A percentile compares a stretch with the other conserved stretches of the same genome.
These are phyloP conservation scores for Citrus trifoliata DNA, from an alignment of 345 rosid genomes.

Conservation along the genomic window DNA sequence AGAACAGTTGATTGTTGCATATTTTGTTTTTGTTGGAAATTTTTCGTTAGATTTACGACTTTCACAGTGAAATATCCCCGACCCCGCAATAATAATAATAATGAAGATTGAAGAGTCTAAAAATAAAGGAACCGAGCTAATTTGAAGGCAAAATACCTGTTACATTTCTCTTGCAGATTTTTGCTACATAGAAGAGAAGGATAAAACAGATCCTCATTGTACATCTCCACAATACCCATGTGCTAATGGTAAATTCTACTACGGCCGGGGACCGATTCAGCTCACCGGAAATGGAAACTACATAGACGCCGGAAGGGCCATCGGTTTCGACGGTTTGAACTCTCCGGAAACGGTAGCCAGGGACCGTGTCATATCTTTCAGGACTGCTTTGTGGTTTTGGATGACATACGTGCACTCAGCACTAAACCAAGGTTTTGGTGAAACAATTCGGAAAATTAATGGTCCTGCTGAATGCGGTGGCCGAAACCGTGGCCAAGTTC, in stretches of 20 bases:
- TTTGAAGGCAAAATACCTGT: no score
- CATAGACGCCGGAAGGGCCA: slow-evolving; percentile 47
- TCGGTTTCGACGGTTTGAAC: slow-evolving; percentile 47
- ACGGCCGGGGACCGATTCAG: slow-evolving; percentile 65
- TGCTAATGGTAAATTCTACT: slow-evolving; percentile 46
- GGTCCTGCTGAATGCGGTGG: neutral
- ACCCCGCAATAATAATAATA: no score
- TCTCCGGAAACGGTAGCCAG: slow-evolving; percentile 60
- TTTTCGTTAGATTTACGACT: no score
- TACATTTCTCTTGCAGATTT: slow-evolving; percentile 32
- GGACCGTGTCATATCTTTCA: slow-evolving; percentile 52
- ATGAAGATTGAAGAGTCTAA: no score
- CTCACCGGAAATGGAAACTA: slow-evolving; percentile 69
- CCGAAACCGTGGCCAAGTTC: neutral
- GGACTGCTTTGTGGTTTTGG: slow-evolving; percentile 77
- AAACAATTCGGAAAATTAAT: slow-evolving; percentile 3
- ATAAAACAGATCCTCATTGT: slow-evolving; percentile 45
- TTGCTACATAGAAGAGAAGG: slow-evolving; percentile 55
- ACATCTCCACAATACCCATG: slow-evolving; percentile 49
- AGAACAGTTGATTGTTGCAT: no score
- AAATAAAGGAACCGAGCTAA: no score
- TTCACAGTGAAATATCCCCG: no score
- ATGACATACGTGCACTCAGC: slow-evolving; percentile 48
- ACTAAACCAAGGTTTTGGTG: neutral
- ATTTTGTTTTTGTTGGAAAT: no score